phyloP scores from a whole-genome alignment of 306 rosid genomes.

The Quercus mongolica region DNA sequence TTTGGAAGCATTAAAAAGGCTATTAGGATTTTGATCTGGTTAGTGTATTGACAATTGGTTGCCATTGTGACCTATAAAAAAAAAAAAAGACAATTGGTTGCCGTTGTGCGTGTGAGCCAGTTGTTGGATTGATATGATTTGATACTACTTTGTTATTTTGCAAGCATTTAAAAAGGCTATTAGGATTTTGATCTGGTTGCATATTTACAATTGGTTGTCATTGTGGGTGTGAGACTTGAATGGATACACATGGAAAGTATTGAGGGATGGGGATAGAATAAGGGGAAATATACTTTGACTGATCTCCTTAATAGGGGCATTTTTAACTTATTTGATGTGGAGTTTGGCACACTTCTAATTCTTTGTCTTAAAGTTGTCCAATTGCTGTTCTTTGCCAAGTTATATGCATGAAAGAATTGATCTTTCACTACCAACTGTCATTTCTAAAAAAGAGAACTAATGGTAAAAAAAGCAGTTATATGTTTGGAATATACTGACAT shows the following conservation, averaged over 20 bases:
- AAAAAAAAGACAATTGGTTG: too few species aligned
- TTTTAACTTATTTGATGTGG: not conserved
- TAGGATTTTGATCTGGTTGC: not conserved
- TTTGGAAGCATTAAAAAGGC: too few species aligned
- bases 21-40: too few species aligned
- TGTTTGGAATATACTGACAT: not conserved
- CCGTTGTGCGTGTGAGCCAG: not conserved
- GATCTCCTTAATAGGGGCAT: not conserved
- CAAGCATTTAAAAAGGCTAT: not conserved
- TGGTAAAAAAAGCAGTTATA: not conserved
- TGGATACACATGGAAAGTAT: not conserved
- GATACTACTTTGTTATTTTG: not conserved
- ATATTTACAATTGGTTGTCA: not conserved
- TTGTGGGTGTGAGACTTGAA: not conserved
- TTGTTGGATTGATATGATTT: not conserved
- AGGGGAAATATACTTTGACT: not conserved
- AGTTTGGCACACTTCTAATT: not conserved
- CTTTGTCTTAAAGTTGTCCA: not conserved
- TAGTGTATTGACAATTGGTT: too few species aligned
- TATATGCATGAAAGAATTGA: not conserved
- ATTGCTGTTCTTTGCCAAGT: not conserved
- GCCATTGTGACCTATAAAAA: too few species aligned
- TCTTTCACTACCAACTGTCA: too few species aligned
- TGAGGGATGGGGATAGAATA: not conserved
- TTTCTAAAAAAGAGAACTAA: not conserved